phyloP scores from a whole-genome alignment of 805 yeast genomes.

The Candida arabinofermentans region DNA sequence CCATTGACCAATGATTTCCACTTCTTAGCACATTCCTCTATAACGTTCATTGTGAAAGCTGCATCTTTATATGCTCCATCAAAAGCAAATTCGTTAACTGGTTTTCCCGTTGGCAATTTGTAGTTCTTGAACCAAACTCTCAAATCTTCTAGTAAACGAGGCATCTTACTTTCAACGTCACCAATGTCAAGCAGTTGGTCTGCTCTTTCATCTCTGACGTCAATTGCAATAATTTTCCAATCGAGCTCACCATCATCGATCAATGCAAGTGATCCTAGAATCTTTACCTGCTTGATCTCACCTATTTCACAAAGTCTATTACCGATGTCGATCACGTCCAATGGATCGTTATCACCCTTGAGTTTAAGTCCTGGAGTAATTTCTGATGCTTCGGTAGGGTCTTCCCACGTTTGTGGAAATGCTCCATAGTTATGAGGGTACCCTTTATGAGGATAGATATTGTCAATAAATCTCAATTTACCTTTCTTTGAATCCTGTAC shows the following conservation, averaged over 20 bases:
- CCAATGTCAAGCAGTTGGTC: constrained; percentile 52
- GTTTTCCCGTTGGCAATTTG: constrained; percentile 80
- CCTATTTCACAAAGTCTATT: constrained; percentile 41
- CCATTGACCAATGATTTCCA: constrained; percentile 60
- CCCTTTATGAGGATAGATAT: constrained; percentile 79
- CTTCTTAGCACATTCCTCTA: constrained; percentile 61
- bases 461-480: constrained; percentile 68
- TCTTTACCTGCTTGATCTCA: constrained; percentile 57
- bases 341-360: constrained; percentile 90
- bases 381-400: constrained; percentile 56
- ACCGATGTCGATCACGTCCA: constrained; percentile 92
- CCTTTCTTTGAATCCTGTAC: constrained; percentile 72
- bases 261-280: constrained; percentile 72
- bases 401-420: constrained; percentile 95
- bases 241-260: constrained; percentile 95
- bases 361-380: constrained; percentile 36
- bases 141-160: constrained; percentile 66
- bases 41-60: constrained; percentile 53
- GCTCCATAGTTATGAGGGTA: constrained; percentile 88
- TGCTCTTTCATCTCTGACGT: constrained; percentile 63
- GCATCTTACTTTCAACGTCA: constrained; percentile 66
- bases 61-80: constrained; percentile 61
- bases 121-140: constrained; percentile 80
- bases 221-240: constrained; percentile 83
- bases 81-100: constrained; percentile 70